These are phyloP conservation scores for Beta corolliflora DNA, from an alignment of 179 eudicot genomes.

Conservation along the genomic window DNA sequence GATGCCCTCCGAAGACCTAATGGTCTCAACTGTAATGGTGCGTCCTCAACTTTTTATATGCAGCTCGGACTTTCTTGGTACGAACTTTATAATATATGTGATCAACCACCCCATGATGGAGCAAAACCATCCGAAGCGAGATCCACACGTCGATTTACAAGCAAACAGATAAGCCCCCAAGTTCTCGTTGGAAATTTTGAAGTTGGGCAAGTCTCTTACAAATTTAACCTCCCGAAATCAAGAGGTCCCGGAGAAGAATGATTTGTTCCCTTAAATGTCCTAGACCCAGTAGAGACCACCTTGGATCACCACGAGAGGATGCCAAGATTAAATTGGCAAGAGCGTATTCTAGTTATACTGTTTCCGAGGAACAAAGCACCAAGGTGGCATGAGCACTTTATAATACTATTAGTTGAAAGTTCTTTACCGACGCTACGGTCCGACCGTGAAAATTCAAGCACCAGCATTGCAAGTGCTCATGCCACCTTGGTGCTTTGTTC, in stretches of 20 bases:
- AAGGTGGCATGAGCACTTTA: slow-evolving; percentile 93
- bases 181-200: slow-evolving; percentile 86
- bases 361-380: slow-evolving; percentile 88
- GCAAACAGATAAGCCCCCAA: slow-evolving; percentile 94
- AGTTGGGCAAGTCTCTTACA: slow-evolving; percentile 76
- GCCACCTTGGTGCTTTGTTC: slow-evolving; percentile 97
- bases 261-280: slow-evolving; percentile 66
- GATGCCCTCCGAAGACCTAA: too few relatives aligned
- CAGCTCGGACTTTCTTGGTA: slow-evolving; percentile 99
- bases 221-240: slow-evolving; percentile 89
- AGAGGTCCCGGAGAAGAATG: slow-evolving; percentile 99
- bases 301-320: slow-evolving; percentile 27
- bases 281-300: slow-evolving; percentile 33
- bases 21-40: too few relatives aligned
- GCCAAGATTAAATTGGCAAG: slow-evolving; percentile 33
- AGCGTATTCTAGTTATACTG: slow-evolving; percentile 36
- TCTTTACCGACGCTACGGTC: slow-evolving; percentile 95
- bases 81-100: slow-evolving; percentile 84
- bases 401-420: slow-evolving; percentile 90
- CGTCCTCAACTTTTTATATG: slow-evolving; percentile 21
- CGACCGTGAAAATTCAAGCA: slow-evolving; percentile 98
- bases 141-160: slow-evolving; percentile 71
- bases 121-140: slow-evolving; percentile 81
- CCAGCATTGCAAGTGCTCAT: slow-evolving; percentile 95
- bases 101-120: slow-evolving; percentile 76